Evolutionary conservation across 352 stramenopile species (phyloP).

Genomic region (Saprolegnia parasitica): DNA sequence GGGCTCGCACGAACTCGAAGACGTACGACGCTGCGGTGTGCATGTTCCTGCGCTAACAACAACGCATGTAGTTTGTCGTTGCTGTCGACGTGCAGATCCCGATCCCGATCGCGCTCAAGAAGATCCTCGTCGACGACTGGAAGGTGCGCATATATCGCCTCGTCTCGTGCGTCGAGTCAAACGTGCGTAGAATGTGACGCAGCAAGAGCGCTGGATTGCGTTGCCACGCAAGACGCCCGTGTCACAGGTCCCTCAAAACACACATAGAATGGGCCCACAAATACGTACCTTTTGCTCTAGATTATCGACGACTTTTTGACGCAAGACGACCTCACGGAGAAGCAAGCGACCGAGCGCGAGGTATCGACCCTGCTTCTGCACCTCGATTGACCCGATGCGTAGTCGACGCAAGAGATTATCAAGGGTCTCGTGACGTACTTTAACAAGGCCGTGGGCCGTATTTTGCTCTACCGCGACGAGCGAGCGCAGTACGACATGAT

Average conservation of each 20-base stretch:
- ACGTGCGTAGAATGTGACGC: no score
- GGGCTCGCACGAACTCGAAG: slow-evolving; percentile 60
- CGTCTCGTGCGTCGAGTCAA: not conserved
- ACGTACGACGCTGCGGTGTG: slow-evolving; percentile 32
- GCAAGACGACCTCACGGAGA: slow-evolving; percentile 61
- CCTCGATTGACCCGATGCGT: not conserved
- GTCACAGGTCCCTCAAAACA: slow-evolving; percentile 36
- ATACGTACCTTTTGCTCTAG: slow-evolving; percentile 34
- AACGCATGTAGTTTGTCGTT: slow-evolving; percentile 18
- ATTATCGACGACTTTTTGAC: slow-evolving; percentile 79
- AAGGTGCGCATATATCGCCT: slow-evolving; percentile 33
- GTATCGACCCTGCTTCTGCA: not conserved
- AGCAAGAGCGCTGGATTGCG: slow-evolving; percentile 71
- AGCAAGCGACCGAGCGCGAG: slow-evolving; percentile 49
- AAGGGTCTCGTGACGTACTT: slow-evolving; percentile 86
- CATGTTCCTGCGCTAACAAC: slow-evolving; percentile 30
- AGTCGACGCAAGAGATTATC: slow-evolving; percentile 54
- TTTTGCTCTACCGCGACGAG: slow-evolving; percentile 89
- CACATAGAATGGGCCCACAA: no score
- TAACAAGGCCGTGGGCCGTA: slow-evolving; percentile 82
- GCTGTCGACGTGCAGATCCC: slow-evolving; percentile 60
- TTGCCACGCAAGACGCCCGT: slow-evolving; percentile 77
- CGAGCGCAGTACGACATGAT: slow-evolving; percentile 84
- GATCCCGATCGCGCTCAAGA: slow-evolving; percentile 90
- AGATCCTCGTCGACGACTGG: slow-evolving; percentile 90